phyloP scores from a whole-genome alignment of 768 basidiomycete genomes.

The Russula sp. region DNA sequence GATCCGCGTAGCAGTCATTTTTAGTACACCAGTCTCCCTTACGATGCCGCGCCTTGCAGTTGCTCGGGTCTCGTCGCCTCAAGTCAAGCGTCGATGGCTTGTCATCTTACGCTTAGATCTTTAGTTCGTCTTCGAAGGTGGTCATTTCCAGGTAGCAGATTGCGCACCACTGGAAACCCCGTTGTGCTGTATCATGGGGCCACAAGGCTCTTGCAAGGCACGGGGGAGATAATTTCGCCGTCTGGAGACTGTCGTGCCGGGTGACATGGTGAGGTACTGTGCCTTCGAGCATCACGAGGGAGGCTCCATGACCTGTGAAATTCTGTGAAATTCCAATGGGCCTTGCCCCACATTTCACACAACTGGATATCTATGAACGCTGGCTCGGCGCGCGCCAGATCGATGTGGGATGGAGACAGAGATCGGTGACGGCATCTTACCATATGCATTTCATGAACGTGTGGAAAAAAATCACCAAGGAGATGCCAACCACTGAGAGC shows the following conservation, averaged over 20 bases:
- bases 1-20: not conserved
- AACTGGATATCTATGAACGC: constrained; percentile 2
- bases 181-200: constrained; percentile 3
- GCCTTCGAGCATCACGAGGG: constrained; percentile 13
- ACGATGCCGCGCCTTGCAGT: not conserved
- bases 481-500: constrained; percentile 1
- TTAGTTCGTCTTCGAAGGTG: not conserved
- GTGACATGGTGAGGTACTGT: constrained; percentile 3
- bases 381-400: not conserved
- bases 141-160: not conserved
- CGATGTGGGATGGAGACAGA: not conserved
- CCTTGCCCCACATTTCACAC: not conserved
- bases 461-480: constrained; percentile 22
- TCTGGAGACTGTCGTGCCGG: not conserved
- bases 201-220: not conserved
- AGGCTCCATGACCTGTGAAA: constrained; percentile 2
- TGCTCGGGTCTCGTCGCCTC: not conserved
- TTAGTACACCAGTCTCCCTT: not conserved
- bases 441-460: not conserved
- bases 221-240: not conserved
- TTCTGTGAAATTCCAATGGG: constrained; percentile 3
- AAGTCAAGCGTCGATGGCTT: not conserved
- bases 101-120: not conserved
- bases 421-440: constrained; percentile 4
- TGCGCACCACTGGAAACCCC: not conserved